Evolutionary conservation across 2,329 filamentous ascomycete genomes (phyloP), one percentile per base, ranked within the genome.

Genomic region (Bipolaris cookei): DNA sequence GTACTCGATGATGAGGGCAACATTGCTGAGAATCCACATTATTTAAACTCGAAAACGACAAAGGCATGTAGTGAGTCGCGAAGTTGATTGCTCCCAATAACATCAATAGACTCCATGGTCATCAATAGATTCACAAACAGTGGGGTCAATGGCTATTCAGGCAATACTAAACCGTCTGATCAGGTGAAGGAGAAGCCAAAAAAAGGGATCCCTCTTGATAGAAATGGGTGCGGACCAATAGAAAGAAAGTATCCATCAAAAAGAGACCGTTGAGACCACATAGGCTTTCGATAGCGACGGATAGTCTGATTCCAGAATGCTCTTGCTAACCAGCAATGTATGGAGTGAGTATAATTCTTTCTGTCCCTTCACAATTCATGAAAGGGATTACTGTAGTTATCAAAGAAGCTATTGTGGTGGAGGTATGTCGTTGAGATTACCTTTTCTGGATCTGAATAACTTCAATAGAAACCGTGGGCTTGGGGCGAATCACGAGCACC

Each of bases 381-480:
- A 30, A 61, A 66, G 62, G 56, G 57, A 61, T 63, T 59, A 28
- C 59, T 60, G 45, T 55, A 48, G 49, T 39, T 39, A 43, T 44
- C 50, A 57, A 49, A 59, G 57, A 55, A 34, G 53, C 16, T 37
- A 44, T 25, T 37, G 48, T 54, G 50, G 57, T 61, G 61, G 63
- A 63, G 52, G 52, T 20, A 51, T 53, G 44, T 30, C 55, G 37
- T 43, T 61, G 50, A 51, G 39, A 37, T 65, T 61, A 32, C 63
- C 64, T 45, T 32, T 65, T 69, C 58, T n/a, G 62, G 68, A 62
- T 62, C 56, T 71, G 62, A 73, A 73, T 73, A 74, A 60, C 49
- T 45, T 63, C 57, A 66, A 70, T 70, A 66, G 59, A 56, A 47
- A 48, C 43, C 30, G 25, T 32, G 58, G 52, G 46, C 65, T 71